These are phyloP conservation scores for Cinnamomum chago DNA, from an alignment of 164 flowering plant genomes.

Conservation along the genomic window DNA sequence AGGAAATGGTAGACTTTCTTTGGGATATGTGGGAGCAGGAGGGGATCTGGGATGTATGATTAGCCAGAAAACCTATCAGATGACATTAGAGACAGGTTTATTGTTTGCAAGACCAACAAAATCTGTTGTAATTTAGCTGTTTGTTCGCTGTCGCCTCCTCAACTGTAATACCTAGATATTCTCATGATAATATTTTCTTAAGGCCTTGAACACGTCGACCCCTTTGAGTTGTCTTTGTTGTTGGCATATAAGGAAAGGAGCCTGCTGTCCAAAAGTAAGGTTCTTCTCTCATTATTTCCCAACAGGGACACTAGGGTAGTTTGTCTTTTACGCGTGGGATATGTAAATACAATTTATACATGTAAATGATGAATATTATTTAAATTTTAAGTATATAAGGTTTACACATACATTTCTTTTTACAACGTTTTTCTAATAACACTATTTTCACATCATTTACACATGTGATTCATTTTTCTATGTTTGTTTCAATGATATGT, in stretches of 20 bases:
- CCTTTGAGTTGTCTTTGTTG: neutral
- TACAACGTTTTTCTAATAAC: too few relatives aligned
- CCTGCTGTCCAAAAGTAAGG: neutral
- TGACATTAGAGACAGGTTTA: neutral
- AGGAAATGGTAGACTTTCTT: slow-evolving; percentile 66
- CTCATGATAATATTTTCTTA: neutral
- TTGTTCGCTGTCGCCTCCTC: neutral
- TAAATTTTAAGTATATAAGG: too few relatives aligned
- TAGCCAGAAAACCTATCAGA: slow-evolving; percentile 16
- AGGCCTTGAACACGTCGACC: neutral
- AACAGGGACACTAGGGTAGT: neutral
- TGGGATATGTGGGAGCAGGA: neutral
- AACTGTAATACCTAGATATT: neutral
- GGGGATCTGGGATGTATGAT: slow-evolving; percentile 70
- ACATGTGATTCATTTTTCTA: too few relatives aligned
- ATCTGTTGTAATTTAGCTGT: neutral
- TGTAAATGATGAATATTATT: too few relatives aligned
- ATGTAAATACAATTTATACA: too few relatives aligned
- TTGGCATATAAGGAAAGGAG: too few relatives aligned
- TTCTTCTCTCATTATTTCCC: neutral
- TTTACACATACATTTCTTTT: too few relatives aligned
- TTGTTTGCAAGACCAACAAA: neutral
- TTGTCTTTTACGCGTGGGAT: too few relatives aligned
- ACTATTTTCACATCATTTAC: too few relatives aligned
- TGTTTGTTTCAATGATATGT: too few relatives aligned